Evolutionary conservation across 177 flowering plant species (phyloP), one percentile per base, ranked within the genome.

Genomic region (Vitis hybrid): DNA sequence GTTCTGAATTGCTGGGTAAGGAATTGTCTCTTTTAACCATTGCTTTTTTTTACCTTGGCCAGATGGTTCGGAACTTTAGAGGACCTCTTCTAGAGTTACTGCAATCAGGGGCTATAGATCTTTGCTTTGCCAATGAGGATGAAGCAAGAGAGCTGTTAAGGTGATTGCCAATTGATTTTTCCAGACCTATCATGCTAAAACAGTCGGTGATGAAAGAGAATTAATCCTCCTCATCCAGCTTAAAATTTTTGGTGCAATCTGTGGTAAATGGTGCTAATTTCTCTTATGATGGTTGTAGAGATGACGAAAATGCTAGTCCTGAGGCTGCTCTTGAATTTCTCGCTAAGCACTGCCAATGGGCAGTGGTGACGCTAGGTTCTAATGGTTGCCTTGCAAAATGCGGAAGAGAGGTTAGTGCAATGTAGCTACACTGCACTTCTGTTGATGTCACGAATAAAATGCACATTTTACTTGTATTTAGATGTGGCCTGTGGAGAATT

Each of bases 91-190:
- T 87, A 39, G 75, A 90, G 64, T 72, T 94, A 73, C 78, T 94
- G 75, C 82, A 89, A 78, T 86, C 91, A 2, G 93, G 97, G 71
- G 71, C 87, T 73, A 83, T 94, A 69, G 97, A 94, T 70, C 93
- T 94, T 48, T 94, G 99, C 78, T 92, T 94, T 80, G 97, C 99
- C 63, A 94, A 94, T 77, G 99, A 94, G 78, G 99, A 94, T 74
- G 99, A 94, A 83, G 97, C 99, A 60, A 73, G 76, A 59, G 99
- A 92, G 80, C 79, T 94, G 56, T 77, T 94, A 66, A 90, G 97
- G 97, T 91, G 65, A 76, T 57, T 64, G 21, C 48, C 39, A 8
- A 39, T 74, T 67, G 23, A 60, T 34, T 69, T 21, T 15, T 74
- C 45, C 6, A 55, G 56, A 39, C 32, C 52, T 14, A 17, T 60